Evolutionary conservation across 768 basidiomycete species (phyloP).

Genomic region (Mrakia blollopis): DNA sequence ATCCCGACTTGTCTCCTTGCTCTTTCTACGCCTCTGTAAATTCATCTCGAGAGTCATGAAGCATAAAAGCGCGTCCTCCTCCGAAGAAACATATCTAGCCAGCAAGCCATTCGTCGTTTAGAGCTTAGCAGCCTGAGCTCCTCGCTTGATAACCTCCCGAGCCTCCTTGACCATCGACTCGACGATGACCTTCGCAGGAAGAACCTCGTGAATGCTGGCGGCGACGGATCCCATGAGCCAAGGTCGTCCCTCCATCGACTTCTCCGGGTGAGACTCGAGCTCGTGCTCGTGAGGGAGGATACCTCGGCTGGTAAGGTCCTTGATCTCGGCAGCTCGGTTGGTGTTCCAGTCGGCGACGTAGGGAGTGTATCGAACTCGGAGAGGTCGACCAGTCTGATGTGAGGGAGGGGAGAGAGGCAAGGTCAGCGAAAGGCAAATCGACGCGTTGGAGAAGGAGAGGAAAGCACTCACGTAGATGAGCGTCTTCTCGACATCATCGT

Average conservation of each 20-base stretch:
- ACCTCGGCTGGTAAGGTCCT: slow-evolving; percentile 74
- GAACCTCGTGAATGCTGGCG: slow-evolving; percentile 56
- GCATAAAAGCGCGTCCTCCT: not conserved
- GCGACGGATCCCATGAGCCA: slow-evolving; percentile 85
- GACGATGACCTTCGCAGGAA: slow-evolving; percentile 76
- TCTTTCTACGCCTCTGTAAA: not conserved
- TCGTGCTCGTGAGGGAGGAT: slow-evolving; percentile 69
- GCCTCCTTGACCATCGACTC: slow-evolving; percentile 58
- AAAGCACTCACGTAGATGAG: slow-evolving; percentile 14
- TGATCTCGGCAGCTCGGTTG: slow-evolving; percentile 70
- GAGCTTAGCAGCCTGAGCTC: slow-evolving; percentile 22
- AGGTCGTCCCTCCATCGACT: slow-evolving; percentile 51
- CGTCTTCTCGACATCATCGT: slow-evolving; percentile 24
- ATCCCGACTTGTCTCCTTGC: too few relatives aligned
- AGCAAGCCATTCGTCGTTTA: not conserved
- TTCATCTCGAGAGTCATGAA: not conserved
- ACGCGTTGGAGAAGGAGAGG: not conserved
- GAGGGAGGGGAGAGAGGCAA: not conserved
- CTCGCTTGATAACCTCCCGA: slow-evolving; percentile 10
- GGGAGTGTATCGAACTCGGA: slow-evolving; percentile 76
- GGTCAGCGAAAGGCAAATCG: not conserved
- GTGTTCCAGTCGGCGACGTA: slow-evolving; percentile 75
- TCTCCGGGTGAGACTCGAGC: slow-evolving; percentile 74
- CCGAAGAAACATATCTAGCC: not conserved
- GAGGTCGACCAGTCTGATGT: slow-evolving; percentile 65